Evolutionary conservation across 805 yeast species (phyloP).

Genomic region (Candida andamanensis): DNA sequence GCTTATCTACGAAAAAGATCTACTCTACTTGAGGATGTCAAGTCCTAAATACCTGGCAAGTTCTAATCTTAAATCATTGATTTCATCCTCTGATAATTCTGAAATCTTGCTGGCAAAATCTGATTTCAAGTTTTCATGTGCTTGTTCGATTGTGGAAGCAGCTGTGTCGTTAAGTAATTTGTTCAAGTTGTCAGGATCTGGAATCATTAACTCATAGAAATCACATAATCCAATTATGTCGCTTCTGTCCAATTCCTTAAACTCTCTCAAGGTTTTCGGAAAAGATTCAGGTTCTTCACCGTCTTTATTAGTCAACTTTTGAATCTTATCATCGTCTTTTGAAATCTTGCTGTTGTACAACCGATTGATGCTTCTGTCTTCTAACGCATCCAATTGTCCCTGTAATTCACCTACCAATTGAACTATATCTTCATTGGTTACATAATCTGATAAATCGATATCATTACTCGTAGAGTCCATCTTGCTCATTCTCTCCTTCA

Average conservation of each 20-base stretch:
- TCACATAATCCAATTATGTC: slow-evolving; percentile 51
- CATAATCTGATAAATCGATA: slow-evolving; percentile 52
- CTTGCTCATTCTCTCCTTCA: slow-evolving; percentile 33
- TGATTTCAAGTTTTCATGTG: slow-evolving; percentile 2
- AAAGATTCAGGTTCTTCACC: slow-evolving; percentile 61
- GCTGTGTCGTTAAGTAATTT: slow-evolving; percentile 13
- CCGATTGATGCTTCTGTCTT: slow-evolving; percentile 72
- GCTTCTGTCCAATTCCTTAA: slow-evolving; percentile 41
- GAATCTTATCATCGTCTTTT: slow-evolving; percentile 41
- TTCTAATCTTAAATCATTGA: slow-evolving; percentile 45
- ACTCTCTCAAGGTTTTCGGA: slow-evolving; percentile 56
- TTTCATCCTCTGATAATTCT: neutral
- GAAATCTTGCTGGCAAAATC: slow-evolving; percentile 3
- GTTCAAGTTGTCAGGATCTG: slow-evolving; percentile 42
- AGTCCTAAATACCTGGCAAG: slow-evolving; percentile 49
- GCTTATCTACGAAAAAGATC: neutral
- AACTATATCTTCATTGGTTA: slow-evolving; percentile 77
- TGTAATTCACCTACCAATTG: slow-evolving; percentile 88
- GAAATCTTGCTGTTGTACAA: slow-evolving; percentile 54
- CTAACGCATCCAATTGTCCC: slow-evolving; percentile 75
- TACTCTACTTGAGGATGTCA: neutral
- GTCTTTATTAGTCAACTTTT: slow-evolving; percentile 72
- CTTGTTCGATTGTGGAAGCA: slow-evolving; percentile 9
- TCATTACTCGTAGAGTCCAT: slow-evolving; percentile 13
- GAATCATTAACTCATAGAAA: slow-evolving; percentile 76